Evolutionary conservation across 306 rosid species (phyloP), one percentile per base, ranked within the genome.

Genomic region (Trifolium pratense): DNA sequence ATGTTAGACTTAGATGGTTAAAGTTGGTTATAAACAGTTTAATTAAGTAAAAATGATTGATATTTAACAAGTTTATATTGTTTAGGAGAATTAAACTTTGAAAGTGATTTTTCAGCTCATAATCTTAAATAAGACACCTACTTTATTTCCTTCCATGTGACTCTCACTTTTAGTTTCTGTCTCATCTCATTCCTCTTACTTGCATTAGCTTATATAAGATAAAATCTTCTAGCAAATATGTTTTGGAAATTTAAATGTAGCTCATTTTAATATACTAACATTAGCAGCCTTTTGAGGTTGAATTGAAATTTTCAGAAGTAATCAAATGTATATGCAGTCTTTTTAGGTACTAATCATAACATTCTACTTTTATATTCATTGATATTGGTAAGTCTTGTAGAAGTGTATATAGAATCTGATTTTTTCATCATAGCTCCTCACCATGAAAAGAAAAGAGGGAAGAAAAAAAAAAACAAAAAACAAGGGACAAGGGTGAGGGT

Each of bases 21-120:
- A 66, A 20, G 18, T 70, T 60, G 40, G 55, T 49, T n/a, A 34
- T 26, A 26, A 26, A 26, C 31, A 26, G 31, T 3, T 26, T 26
- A 26, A 26, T 26, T 26, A 26, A 26, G 29, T 26, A 3, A 26
- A 5, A 4, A 3, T 26, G 74, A 15, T 40, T 57, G 68, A n/a
- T 63, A 15, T 56, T 68, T 1, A 34, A 43, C n/a, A 75, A 66
- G 42, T 51, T 51, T 39, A 11, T 74, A 57, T 25, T 70, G 70
- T 34, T 56, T 65, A 66, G 64, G 66, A 46, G 72, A 58, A 79
- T 59, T 75, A 26, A 75, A 21, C 81, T 42, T 66, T 74, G 90
- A 82, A 66, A 82, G 80, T 63, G 92, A 74, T 77, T 43, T 82
- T 25, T 78, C 82, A 68, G 32, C 75, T 59, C 74, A 70, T 76